Conservation (phyloP, 768 basidiomycete species). For the Suillus weaverae region DNA sequence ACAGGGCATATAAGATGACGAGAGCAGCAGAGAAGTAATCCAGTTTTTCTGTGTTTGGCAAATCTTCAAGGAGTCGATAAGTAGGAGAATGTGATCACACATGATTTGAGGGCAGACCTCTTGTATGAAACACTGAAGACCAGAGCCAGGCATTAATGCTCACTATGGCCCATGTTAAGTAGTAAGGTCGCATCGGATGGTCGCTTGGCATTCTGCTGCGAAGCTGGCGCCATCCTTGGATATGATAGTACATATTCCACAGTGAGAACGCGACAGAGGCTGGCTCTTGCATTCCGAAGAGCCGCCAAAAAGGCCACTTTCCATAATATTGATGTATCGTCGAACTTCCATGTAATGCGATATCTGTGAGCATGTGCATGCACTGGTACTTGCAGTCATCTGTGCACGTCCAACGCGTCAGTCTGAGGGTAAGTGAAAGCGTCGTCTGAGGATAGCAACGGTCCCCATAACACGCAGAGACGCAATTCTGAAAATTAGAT, state of each 20-base stretch:
- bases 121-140: slow-evolving; percentile 88
- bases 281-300: slow-evolving; percentile 91
- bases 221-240: slow-evolving; percentile 54
- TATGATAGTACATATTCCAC: slow-evolving; percentile 80
- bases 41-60: slow-evolving; percentile 79
- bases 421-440: slow-evolving; percentile 54
- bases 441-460: slow-evolving; percentile 33
- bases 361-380: slow-evolving; percentile 75
- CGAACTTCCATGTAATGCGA: slow-evolving; percentile 42
- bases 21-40: slow-evolving; percentile 95
- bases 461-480: slow-evolving; percentile 34
- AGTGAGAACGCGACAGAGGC: slow-evolving; percentile 88
- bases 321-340: slow-evolving; percentile 82
- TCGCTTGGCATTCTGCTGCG: slow-evolving; percentile 43
- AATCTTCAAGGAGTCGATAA: slow-evolving; percentile 49
- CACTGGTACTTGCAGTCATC: slow-evolving; percentile 91
- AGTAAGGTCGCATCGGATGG: slow-evolving; percentile 73
- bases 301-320: slow-evolving; percentile 95
- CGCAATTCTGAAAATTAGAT: slow-evolving; percentile 35
- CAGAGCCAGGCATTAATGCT: slow-evolving; percentile 93
- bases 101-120: slow-evolving; percentile 55
- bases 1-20: slow-evolving; percentile 80
- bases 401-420: slow-evolving; percentile 84
- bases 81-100: slow-evolving; percentile 6
- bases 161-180: slow-evolving; percentile 61